A percentile compares a stretch with the other conserved stretches of the same genome.
These are phyloP conservation scores for Ceratocystis cubensis DNA, from an alignment of 2,329 filamentous ascomycete genomes.

Conservation along the genomic window DNA sequence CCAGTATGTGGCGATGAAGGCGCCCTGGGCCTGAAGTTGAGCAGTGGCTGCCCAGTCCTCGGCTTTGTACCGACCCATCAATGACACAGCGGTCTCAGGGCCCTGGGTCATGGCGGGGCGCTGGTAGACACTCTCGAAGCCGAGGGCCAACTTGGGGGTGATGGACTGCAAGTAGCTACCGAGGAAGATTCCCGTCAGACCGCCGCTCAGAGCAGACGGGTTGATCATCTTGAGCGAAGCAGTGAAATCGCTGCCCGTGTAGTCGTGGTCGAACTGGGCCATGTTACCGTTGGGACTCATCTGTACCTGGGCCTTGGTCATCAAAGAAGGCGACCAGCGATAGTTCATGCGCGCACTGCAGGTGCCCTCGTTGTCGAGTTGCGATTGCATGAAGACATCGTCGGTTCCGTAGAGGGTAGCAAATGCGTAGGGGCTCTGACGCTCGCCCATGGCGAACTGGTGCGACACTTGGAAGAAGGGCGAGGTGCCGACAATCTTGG, in stretches of 20 bases:
- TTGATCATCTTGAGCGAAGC: slow-evolving; percentile 89
- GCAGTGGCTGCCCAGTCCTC: slow-evolving; percentile 86
- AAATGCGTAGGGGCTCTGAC: slow-evolving; percentile 88
- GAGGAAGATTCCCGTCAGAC: slow-evolving; percentile 87
- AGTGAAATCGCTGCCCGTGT: slow-evolving; percentile 84
- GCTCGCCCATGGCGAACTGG: slow-evolving; percentile 88
- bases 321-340: slow-evolving; percentile 66
- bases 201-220: slow-evolving; percentile 85
- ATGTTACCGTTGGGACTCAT: slow-evolving; percentile 56
- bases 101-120: slow-evolving; percentile 69
- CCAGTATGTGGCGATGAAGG: slow-evolving; percentile 88
- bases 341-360: slow-evolving; percentile 87
- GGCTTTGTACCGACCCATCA: slow-evolving; percentile 82
- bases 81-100: slow-evolving; percentile 83
- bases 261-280: slow-evolving; percentile 69
- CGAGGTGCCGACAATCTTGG: slow-evolving; percentile 86
- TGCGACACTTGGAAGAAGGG: slow-evolving; percentile 96
- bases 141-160: slow-evolving; percentile 74
- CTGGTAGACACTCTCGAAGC: slow-evolving; percentile 90
- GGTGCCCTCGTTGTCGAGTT: slow-evolving; percentile 81
- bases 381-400: slow-evolving; percentile 93
- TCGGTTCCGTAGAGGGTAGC: slow-evolving; percentile 85
- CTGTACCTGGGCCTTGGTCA: slow-evolving; percentile 80
- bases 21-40: slow-evolving; percentile 79
- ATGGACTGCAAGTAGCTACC: slow-evolving; percentile 91